These are phyloP conservation scores for Lathyrus sativus DNA, from an alignment of 306 rosid species.

Conservation along the genomic window DNA sequence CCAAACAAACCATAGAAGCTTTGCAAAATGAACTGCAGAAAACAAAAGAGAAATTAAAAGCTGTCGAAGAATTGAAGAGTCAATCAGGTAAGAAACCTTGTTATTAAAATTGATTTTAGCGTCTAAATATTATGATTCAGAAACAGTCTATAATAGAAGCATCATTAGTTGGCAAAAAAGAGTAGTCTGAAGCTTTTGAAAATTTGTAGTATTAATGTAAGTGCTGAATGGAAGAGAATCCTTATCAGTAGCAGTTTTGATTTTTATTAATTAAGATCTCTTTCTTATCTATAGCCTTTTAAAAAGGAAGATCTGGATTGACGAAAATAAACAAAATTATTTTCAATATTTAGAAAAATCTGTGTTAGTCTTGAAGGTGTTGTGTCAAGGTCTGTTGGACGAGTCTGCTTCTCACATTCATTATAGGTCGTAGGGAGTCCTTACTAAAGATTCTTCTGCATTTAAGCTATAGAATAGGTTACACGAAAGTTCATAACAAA, in stretches of 20 bases:
- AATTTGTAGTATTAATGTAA: constrained; percentile 12
- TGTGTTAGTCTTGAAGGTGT: neutral
- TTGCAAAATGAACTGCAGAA: constrained; percentile 79
- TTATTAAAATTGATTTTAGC: constrained; percentile 15
- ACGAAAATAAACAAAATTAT: neutral
- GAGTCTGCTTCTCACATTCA: neutral
- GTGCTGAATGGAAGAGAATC: constrained; percentile 17
- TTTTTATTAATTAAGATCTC: constrained; percentile 1
- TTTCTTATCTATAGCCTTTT: neutral
- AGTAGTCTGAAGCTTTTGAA: constrained; percentile 25
- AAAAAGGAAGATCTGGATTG: neutral
- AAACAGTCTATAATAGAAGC: constrained; percentile 20
- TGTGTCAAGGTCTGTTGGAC: neutral
- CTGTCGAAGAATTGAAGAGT: constrained; percentile 87
- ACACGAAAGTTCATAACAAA: neutral
- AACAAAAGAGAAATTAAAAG: constrained; percentile 89
- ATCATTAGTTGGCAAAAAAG: constrained; percentile 15
- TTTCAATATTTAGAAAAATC: neutral
- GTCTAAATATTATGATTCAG: constrained; percentile 26
- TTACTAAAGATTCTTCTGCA: neutral
- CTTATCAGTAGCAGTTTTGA: neutral
- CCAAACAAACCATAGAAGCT: constrained; percentile 95
- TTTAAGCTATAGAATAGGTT: neutral
- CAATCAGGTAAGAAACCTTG: constrained; percentile 70
- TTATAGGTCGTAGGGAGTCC: neutral